Percentiles rank a stretch among this genome's conserved stretches.
Evolutionary conservation across 2,329 filamentous ascomycete genomes (phyloP).

Genomic region (Claviceps paspali): DNA sequence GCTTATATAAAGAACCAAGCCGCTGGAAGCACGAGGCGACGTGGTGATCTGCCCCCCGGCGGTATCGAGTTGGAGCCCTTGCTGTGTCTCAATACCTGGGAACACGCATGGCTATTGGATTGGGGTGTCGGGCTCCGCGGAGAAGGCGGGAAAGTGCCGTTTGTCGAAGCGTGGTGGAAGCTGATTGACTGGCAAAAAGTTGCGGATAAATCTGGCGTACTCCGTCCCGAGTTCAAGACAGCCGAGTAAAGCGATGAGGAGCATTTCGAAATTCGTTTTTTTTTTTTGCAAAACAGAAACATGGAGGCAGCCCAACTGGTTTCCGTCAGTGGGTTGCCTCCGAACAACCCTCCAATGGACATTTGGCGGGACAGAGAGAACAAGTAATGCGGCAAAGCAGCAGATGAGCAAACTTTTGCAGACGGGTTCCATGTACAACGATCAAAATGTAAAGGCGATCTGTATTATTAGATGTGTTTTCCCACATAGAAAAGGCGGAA

Average conservation of each 20-base stretch:
- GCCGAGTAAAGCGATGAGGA: conserved; percentile 1
- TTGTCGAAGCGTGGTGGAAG: conserved; percentile 73
- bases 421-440: background rate
- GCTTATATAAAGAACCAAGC: conserved; percentile 25
- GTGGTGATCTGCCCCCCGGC: conserved; percentile 38
- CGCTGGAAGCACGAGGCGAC: conserved; percentile 14
- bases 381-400: too few species aligned
- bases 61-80: conserved; percentile 58
- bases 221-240: conserved; percentile 20
- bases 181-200: conserved; percentile 74
- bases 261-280: background rate
- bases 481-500: background rate
- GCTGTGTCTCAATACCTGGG: conserved; percentile 89
- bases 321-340: too few species aligned
- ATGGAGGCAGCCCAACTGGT: too few species aligned
- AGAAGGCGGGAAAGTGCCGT: conserved; percentile 58
- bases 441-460: background rate
- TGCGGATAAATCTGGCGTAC: conserved; percentile 21
- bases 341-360: too few species aligned
- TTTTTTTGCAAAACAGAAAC: background rate
- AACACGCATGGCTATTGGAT: conserved; percentile 81
- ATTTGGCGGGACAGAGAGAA: too few species aligned
- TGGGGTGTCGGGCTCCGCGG: conserved; percentile 47
- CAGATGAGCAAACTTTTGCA: background rate
- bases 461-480: conserved; percentile 3